Base-by-base conservation (phyloP, 768 basidiomycete genomes). In the Filobasidium floriforme region DNA sequence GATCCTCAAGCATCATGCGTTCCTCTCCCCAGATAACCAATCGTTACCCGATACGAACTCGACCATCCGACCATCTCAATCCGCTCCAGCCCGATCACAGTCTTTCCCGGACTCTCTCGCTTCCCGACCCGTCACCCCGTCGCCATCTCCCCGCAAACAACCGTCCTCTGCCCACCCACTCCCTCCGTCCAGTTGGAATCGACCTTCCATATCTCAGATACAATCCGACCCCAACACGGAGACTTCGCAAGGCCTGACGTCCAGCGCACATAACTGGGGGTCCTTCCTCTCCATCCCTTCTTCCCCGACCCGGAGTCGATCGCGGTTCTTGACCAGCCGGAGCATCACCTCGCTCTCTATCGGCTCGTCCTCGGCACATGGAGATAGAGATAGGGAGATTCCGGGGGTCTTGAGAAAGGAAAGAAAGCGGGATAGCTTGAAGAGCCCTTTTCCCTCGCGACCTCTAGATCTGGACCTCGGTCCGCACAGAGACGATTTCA, bases 211-310 rank as follows among this genome's bases (percentile, higher is more conserved):
- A 49, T 18, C 15, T 18, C 46, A 15, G 5, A 49, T 22, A 3
- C 46, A 14, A 2, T 49, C 22, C 5, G 46, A 49, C 22, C 46
- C 46, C 22, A 15, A 18, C 18, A 49, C 14, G 46, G 5, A 15
- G 46, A 5, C 22, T 5, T 12, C 22, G 2, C 46, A 4, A 18
- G 18, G 14, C 24, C 54, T 28, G 26, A 2, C 54, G 18, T 57
- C 22, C 32, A 37, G 32, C 32, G 32, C 32, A 37, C 32, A 37
- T 37, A 37, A 3, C 32, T 37, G 32, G 32, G 54, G 54, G 6
- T 57, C 54, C 7, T 57, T 57, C 54, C 54, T 57, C 29, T 57
- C 54, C 29, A 57, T 57, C 54, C 54, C 54, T 57, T 22, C 22
- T 24, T 57, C 54, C 26, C 54, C 54, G 12, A 24, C 15, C 24